Evolutionary conservation across 345 rosid species (phyloP).

Genomic region (Brassica incana): DNA sequence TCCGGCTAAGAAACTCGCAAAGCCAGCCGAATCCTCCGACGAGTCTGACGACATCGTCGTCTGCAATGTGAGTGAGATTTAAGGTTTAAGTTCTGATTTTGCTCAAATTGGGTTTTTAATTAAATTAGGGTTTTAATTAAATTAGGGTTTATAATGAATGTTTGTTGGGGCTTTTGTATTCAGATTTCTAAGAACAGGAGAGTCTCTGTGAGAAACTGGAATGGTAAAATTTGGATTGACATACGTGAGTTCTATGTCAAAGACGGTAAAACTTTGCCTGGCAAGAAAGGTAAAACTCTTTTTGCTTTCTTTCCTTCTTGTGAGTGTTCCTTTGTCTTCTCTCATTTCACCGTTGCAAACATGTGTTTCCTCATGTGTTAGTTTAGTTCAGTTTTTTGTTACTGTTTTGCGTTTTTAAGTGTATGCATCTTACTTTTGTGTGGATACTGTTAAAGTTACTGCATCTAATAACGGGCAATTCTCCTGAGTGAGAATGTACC

Average conservation of each 20-base stretch:
- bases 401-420: background rate
- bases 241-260: constrained; percentile 89
- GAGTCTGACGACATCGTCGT: constrained; percentile 68
- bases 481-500: background rate
- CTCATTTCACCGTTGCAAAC: background rate
- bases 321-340: background rate
- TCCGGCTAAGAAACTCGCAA: constrained; percentile 66
- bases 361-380: constrained; percentile 4
- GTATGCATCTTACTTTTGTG: background rate
- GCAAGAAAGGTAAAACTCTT: constrained; percentile 64
- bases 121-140: constrained; percentile 10
- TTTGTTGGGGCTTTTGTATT: background rate
- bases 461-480: background rate
- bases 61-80: constrained; percentile 57
- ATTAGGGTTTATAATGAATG: constrained; percentile 16
- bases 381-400: background rate
- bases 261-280: constrained; percentile 80
- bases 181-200: constrained; percentile 87
- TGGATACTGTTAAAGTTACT: background rate
- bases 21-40: constrained; percentile 50
- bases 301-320: background rate
- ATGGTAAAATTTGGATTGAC: constrained; percentile 75
- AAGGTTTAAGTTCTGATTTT: background rate
- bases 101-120: background rate
- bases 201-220: constrained; percentile 83